Evolutionary conservation across 1,284 basidiomycete species (phyloP).

Genomic region (Inonotus hispidus): DNA sequence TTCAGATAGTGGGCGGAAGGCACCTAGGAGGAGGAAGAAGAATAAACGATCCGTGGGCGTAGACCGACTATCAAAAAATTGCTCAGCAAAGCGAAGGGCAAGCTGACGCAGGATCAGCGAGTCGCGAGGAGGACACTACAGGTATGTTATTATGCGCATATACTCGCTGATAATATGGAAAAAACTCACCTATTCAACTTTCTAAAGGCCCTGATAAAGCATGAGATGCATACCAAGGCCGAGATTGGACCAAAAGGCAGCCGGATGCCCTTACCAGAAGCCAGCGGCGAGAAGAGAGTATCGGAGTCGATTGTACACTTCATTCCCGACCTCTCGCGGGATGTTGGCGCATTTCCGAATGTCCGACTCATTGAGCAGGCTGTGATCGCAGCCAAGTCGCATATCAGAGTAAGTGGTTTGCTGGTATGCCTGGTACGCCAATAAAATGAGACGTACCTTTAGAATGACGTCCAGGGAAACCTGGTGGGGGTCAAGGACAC

Average conservation of each 20-base stretch:
- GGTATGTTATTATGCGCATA: background rate
- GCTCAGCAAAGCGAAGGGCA: background rate
- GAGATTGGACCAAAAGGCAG: too few relatives aligned
- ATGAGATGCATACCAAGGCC: background rate
- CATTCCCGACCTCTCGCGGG: background rate
- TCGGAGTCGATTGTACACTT: background rate
- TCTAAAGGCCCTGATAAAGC: background rate
- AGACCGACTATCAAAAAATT: background rate
- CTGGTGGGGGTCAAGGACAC: background rate
- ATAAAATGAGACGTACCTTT: background rate
- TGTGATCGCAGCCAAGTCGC: background rate
- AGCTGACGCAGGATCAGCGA: background rate
- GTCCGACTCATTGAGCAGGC: background rate
- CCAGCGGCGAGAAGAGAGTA: background rate
- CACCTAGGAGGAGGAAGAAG: background rate
- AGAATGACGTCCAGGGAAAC: background rate
- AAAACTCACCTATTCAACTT: background rate
- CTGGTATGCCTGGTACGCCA: too few relatives aligned
- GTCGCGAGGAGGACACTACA: background rate
- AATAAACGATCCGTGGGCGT: background rate
- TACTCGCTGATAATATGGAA: background rate
- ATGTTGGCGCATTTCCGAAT: background rate
- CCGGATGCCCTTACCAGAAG: background rate
- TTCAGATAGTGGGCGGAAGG: background rate
- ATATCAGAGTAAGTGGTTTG: background rate